Percentiles rank a stretch among this genome's conserved stretches.
Conservation (phyloP, 2,329 filamentous ascomycete species). For the Nakataea oryzae region DNA sequence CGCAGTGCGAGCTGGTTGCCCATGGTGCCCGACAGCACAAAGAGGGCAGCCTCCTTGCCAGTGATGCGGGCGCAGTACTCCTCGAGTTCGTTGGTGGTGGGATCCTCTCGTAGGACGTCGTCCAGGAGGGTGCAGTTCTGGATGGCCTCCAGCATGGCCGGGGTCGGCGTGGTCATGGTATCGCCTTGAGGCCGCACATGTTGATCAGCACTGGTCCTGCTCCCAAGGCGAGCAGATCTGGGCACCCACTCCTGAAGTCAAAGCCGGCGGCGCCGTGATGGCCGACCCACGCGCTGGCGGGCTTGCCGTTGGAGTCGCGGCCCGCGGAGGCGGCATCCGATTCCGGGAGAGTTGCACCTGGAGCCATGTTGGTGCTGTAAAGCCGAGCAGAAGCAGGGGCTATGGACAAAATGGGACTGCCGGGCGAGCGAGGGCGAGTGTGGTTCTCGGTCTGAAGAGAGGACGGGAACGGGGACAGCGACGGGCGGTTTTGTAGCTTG, state of each 20-base stretch:
- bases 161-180: constrained; percentile 60
- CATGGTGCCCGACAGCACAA: constrained; percentile 88
- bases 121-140: constrained; percentile 65
- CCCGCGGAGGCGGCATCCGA: neutral
- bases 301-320: neutral
- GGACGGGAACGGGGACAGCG: no score
- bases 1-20: constrained; percentile 82
- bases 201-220: neutral
- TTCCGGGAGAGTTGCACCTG: neutral
- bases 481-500: neutral
- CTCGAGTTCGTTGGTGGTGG: constrained; percentile 68
- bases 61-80: constrained; percentile 61
- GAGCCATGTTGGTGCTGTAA: neutral
- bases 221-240: neutral
- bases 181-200: constrained; percentile 27
- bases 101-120: constrained; percentile 75
- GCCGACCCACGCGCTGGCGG: constrained; percentile 17
- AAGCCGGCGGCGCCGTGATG: constrained; percentile 18
- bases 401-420: neutral
- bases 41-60: constrained; percentile 64
- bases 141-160: constrained; percentile 74
- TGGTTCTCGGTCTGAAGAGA: neutral
- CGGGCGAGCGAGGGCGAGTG: no score
- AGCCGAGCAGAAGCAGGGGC: neutral
- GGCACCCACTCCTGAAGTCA: constrained; percentile 19